Conservation (phyloP, 2,329 filamentous ascomycete species). For the Drechslerella coelobrocha region DNA sequence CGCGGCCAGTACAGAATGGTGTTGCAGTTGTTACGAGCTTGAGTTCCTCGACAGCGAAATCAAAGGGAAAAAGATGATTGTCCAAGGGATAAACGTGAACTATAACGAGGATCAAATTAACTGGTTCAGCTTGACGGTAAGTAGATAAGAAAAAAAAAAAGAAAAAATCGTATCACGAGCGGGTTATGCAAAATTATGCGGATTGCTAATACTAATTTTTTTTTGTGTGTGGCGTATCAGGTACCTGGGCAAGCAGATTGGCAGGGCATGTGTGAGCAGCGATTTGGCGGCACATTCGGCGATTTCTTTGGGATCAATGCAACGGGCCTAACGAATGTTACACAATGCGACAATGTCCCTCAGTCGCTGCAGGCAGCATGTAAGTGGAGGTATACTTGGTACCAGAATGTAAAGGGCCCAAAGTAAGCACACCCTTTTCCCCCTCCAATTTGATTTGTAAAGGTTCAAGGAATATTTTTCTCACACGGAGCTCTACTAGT, state of each 20-base stretch:
- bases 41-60: conserved; percentile 64
- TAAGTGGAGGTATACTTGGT: conserved; percentile 46
- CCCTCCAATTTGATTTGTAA: background rate
- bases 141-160: conserved; percentile 3
- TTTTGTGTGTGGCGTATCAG: conserved; percentile 4
- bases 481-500: conserved; percentile 3
- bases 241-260: conserved; percentile 45
- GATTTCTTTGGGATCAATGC: conserved; percentile 40
- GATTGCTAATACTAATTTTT: background rate
- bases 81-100: conserved; percentile 67
- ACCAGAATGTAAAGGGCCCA: conserved; percentile 38
- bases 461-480: background rate
- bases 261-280: conserved; percentile 28
- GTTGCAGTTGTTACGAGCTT: conserved; percentile 70
- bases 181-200: background rate
- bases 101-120: conserved; percentile 46
- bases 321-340: conserved; percentile 34
- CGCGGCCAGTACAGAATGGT: conserved; percentile 67
- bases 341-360: conserved; percentile 36
- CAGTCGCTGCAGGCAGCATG: conserved; percentile 29
- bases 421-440: conserved; percentile 26
- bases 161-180: background rate
- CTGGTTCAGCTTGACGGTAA: conserved; percentile 44
- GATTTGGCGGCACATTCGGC: conserved; percentile 43
- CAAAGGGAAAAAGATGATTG: conserved; percentile 69